A percentile compares a stretch with the other conserved stretches of the same genome.
Conservation (phyloP, 2,329 filamentous ascomycete genomes). For the Knoxdaviesia capensis region DNA sequence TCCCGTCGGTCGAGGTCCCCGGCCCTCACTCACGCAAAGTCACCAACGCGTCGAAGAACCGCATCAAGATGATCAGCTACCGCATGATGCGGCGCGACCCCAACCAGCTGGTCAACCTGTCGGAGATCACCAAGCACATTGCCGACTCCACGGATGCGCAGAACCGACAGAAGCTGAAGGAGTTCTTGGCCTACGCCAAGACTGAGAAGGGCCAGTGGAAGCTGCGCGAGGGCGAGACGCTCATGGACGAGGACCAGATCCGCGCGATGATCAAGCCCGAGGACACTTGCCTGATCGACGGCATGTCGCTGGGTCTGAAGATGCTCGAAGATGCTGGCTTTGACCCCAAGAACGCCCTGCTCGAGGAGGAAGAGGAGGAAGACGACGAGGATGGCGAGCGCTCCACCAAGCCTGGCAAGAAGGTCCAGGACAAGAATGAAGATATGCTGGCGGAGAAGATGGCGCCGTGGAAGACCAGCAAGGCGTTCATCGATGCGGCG, state of each 20-base stretch:
- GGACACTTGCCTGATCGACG: constrained; percentile 82
- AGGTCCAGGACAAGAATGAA: constrained; percentile 26
- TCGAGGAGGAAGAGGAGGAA: constrained; percentile 40
- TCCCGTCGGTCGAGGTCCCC: constrained; percentile 80
- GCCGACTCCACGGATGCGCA: constrained; percentile 87
- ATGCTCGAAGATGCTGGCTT: constrained; percentile 84
- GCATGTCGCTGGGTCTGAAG: constrained; percentile 89
- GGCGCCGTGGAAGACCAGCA: constrained; percentile 90
- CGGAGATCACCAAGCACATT: constrained; percentile 81
- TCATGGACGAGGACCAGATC: constrained; percentile 65
- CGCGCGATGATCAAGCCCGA: constrained; percentile 85
- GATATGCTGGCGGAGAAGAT: constrained; percentile 73
- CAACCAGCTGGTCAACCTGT: constrained; percentile 48
- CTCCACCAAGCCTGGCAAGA: constrained; percentile 20
- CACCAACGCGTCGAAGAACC: constrained; percentile 90
- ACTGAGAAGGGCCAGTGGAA: constrained; percentile 70
- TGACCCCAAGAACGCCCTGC: constrained; percentile 38
- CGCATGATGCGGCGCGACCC: constrained; percentile 65
- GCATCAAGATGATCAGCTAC: constrained; percentile 89
- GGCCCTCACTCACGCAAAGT: constrained; percentile 88
- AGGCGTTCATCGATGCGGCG: constrained; percentile 87
- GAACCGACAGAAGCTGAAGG: constrained; percentile 90
- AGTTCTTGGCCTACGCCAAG: constrained; percentile 84
- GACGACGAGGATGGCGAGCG: constrained; percentile 23
- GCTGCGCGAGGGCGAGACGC: constrained; percentile 47